Conservation (phyloP, 352 stramenopile genomes). For the Pythium plurisporium region DNA sequence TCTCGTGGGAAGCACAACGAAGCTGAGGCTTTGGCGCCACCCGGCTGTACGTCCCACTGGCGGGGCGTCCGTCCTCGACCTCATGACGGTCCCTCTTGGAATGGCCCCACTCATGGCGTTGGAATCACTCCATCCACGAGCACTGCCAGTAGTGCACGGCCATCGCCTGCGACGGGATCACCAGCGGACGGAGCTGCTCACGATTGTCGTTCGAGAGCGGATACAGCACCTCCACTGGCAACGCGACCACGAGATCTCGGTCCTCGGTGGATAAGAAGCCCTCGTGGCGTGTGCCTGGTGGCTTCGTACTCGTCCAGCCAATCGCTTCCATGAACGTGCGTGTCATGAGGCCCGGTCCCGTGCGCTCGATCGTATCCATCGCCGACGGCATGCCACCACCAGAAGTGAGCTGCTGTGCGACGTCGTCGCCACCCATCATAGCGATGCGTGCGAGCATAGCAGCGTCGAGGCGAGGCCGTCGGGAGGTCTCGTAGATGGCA, state of each 20-base stretch:
- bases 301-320: constrained; percentile 23
- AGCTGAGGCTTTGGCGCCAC: too few relatives aligned
- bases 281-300: background rate
- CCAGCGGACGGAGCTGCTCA: background rate
- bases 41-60: too few relatives aligned
- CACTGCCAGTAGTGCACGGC: constrained; percentile 48
- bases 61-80: too few relatives aligned
- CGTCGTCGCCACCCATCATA: constrained; percentile 10
- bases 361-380: constrained; percentile 37
- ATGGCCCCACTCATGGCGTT: too few relatives aligned
- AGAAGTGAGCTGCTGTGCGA: background rate
- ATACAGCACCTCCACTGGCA: constrained; percentile 36
- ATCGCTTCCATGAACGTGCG: constrained; percentile 44
- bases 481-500: constrained; percentile 15
- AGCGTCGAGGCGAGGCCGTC: constrained; percentile 19
- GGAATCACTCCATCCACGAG: too few relatives aligned
- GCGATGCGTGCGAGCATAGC: constrained; percentile 16
- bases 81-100: too few relatives aligned
- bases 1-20: too few relatives aligned
- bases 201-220: constrained; percentile 40
- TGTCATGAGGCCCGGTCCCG: constrained; percentile 48
- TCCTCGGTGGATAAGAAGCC: constrained; percentile 28
- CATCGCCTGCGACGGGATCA: constrained; percentile 12
- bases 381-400: background rate
- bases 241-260: constrained; percentile 20